phyloP scores from a whole-genome alignment of 2,329 filamentous ascomycete species.

The Aspergillus bombycis region DNA sequence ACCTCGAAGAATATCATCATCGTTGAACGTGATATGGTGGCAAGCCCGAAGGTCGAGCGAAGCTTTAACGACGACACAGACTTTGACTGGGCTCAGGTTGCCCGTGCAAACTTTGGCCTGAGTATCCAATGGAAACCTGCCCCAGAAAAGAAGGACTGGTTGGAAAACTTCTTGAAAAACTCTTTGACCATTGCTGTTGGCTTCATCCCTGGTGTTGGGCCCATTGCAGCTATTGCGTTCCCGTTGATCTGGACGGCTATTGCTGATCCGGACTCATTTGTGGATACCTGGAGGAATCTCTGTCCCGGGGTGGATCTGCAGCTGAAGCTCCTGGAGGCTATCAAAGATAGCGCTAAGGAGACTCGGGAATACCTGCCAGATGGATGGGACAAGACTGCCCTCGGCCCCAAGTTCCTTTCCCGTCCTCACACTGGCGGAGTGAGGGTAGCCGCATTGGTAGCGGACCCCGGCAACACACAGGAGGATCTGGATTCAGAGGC shows the following conservation, averaged over 20 bases:
- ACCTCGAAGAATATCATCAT: neutral
- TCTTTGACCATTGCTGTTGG: neutral
- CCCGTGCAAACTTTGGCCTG: slow-evolving; percentile 2
- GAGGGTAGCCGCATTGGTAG: neutral
- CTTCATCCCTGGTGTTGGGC: slow-evolving; percentile 6
- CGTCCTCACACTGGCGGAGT: neutral
- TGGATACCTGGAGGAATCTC: neutral
- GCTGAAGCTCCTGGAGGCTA: neutral
- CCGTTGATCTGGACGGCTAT: slow-evolving; percentile 9
- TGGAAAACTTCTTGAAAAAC: slow-evolving; percentile 3
- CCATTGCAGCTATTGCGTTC: slow-evolving; percentile 4
- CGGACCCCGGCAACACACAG: neutral
- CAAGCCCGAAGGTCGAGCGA: neutral
- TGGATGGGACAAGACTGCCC: neutral
- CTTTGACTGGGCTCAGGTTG: neutral
- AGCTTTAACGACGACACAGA: neutral
- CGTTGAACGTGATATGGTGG: neutral
- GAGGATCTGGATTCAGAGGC: neutral
- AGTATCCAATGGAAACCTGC: slow-evolving; percentile 4
- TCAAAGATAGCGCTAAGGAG: slow-evolving; percentile 6
- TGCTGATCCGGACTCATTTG: neutral
- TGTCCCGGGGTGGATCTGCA: slow-evolving; percentile 5
- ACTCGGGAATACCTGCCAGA: neutral
- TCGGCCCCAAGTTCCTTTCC: neutral
- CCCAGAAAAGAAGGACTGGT: neutral